Conservation (phyloP, 371 early-diverging fungal genomes). For the Mucor mucedo region DNA sequence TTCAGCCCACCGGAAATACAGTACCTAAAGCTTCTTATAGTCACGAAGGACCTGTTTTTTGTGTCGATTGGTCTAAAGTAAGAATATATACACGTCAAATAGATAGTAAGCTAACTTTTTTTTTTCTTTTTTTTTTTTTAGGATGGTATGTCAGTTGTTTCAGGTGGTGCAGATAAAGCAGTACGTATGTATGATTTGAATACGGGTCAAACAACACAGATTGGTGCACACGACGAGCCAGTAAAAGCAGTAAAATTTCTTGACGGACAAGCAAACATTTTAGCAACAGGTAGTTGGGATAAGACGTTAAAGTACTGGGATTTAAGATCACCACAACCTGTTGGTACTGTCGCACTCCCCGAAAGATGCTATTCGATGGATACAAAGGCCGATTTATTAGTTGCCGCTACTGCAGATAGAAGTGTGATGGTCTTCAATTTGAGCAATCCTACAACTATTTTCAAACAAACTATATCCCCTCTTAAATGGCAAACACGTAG, state of each 20-base stretch:
- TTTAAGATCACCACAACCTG: slow-evolving; percentile 75
- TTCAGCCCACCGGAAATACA: slow-evolving; percentile 74
- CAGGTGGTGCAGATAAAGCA: slow-evolving; percentile 74
- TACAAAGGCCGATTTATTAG: slow-evolving; percentile 35
- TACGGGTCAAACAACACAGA: slow-evolving; percentile 75
- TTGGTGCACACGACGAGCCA: slow-evolving; percentile 83
- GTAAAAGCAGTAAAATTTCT: slow-evolving; percentile 77
- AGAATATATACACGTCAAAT: background rate
- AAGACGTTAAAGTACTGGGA: slow-evolving; percentile 95
- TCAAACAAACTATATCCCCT: slow-evolving; percentile 57
- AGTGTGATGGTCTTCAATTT: slow-evolving; percentile 79
- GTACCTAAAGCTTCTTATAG: slow-evolving; percentile 78
- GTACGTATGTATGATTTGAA: slow-evolving; percentile 79
- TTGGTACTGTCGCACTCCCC: slow-evolving; percentile 73
- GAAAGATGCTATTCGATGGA: slow-evolving; percentile 95
- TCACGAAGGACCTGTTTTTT: slow-evolving; percentile 88
- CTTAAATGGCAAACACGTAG: slow-evolving; percentile 86
- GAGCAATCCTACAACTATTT: slow-evolving; percentile 71
- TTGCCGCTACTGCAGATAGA: slow-evolving; percentile 52
- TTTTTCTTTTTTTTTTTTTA: slow-evolving; percentile 4
- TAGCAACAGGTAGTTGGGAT: slow-evolving; percentile 97
- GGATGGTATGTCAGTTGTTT: slow-evolving; percentile 41
- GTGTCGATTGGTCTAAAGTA: slow-evolving; percentile 89
- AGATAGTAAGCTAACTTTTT: slow-evolving; percentile 1
- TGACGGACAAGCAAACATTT: slow-evolving; percentile 64